Conservation (phyloP, 208 protist genomes). For the Phytomonas sp. region DNA sequence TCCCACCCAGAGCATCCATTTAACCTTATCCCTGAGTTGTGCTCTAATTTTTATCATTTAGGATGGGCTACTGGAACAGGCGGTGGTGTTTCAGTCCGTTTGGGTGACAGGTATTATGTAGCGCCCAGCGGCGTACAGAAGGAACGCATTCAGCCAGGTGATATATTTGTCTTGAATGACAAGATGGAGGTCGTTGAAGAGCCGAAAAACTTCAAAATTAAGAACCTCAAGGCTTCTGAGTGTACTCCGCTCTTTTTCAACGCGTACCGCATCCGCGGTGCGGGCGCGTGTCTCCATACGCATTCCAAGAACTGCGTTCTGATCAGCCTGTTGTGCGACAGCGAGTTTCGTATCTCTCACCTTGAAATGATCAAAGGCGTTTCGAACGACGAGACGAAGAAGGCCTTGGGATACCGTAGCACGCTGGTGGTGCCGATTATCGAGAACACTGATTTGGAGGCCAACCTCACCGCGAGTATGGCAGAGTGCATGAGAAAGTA, state of each 20-base stretch:
- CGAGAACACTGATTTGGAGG: constrained; percentile 89
- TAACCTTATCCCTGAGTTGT: constrained; percentile 91
- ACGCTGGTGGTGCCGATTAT: constrained; percentile 94
- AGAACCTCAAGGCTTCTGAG: constrained; percentile 70
- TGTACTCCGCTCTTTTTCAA: constrained; percentile 94
- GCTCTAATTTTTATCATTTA: constrained; percentile 86
- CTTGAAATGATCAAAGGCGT: constrained; percentile 95
- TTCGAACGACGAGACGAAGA: constrained; percentile 32
- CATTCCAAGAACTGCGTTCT: constrained; percentile 82
- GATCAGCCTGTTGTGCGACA: constrained; percentile 82
- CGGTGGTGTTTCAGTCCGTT: constrained; percentile 89
- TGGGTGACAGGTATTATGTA: constrained; percentile 79
- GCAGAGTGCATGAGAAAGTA: constrained; percentile 84
- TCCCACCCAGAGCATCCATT: constrained; percentile 66
- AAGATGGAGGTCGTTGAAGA: constrained; percentile 38
- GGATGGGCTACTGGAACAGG: constrained; percentile 95
- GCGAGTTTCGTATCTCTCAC: constrained; percentile 92
- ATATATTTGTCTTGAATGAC: constrained; percentile 89
- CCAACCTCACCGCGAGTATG: constrained; percentile 67
- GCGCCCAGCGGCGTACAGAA: constrained; percentile 94
- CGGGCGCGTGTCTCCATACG: constrained; percentile 92
- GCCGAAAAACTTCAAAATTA: constrained; percentile 7
- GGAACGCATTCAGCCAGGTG: constrained; percentile 84
- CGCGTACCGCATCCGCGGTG: constrained; percentile 74
- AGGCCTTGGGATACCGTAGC: constrained; percentile 71